Conservation (phyloP, 495 filamentous ascomycete species). For the Umbilicaria muhlenbergii region DNA sequence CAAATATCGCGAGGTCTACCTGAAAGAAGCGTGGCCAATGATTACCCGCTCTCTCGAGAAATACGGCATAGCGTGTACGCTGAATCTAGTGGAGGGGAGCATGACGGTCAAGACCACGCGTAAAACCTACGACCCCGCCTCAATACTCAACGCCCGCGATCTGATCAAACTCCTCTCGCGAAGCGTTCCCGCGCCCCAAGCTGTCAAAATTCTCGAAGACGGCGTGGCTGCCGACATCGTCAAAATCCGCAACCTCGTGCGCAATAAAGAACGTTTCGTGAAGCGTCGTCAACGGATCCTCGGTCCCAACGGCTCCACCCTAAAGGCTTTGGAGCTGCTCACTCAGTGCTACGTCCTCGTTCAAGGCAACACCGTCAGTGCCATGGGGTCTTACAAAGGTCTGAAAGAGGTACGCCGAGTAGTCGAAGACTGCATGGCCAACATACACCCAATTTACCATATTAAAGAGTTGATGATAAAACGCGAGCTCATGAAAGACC, state of each 20-base stretch:
- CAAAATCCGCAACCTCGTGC: conserved; percentile 78
- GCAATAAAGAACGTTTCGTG: conserved; percentile 93
- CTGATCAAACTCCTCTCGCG: conserved; percentile 84
- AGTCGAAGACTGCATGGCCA: conserved; percentile 91
- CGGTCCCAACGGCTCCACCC: conserved; percentile 65
- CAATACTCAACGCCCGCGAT: conserved; percentile 89
- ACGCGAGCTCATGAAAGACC: conserved; percentile 92
- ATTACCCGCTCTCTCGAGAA: conserved; percentile 70
- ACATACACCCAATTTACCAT: conserved; percentile 83
- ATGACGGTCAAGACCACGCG: conserved; percentile 93
- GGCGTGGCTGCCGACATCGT: conserved; percentile 81
- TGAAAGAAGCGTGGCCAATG: conserved; percentile 80
- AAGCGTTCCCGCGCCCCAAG: conserved; percentile 80
- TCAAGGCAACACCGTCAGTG: conserved; percentile 88
- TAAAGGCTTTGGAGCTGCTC: conserved; percentile 92
- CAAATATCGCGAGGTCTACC: conserved; percentile 91
- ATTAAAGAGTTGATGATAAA: conserved; percentile 99
- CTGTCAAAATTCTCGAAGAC: conserved; percentile 88
- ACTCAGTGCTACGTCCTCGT: conserved; percentile 89
- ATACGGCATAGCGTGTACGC: conserved; percentile 65
- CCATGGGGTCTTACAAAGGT: conserved; percentile 83
- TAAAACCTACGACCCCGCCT: conserved; percentile 87
- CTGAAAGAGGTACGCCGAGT: conserved; percentile 85
- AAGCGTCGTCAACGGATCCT: conserved; percentile 89
- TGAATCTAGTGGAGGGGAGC: conserved; percentile 89